Conservation (phyloP, 371 early-diverging fungal species). For the Haplosporangium sp. region DNA sequence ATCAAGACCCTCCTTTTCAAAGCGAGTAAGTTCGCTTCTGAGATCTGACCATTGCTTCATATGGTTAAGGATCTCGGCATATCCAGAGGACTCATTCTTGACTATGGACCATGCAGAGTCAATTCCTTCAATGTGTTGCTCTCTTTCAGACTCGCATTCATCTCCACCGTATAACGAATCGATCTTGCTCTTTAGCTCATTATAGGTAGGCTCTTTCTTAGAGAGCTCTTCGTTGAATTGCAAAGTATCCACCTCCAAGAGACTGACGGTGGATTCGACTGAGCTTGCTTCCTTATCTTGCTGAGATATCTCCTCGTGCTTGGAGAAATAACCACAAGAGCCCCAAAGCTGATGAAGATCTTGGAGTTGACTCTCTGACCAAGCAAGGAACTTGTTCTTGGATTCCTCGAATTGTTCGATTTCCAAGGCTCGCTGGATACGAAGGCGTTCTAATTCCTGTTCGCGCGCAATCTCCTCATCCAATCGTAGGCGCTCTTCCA, state of each 20-base stretch:
- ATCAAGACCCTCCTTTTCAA: slow-evolving; percentile 45
- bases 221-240: slow-evolving; percentile 14
- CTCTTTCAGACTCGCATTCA: slow-evolving; percentile 22
- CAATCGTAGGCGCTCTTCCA: slow-evolving; percentile 33
- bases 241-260: slow-evolving; percentile 17
- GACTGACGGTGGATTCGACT: slow-evolving; percentile 5
- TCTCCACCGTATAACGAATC: slow-evolving; percentile 11
- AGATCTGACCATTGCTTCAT: slow-evolving; percentile 46
- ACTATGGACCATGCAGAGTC: slow-evolving; percentile 29
- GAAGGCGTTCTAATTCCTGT: slow-evolving; percentile 36
- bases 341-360: slow-evolving; percentile 35
- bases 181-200: slow-evolving; percentile 23
- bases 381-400: slow-evolving; percentile 30
- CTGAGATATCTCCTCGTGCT: slow-evolving; percentile 9
- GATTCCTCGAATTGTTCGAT: slow-evolving; percentile 33
- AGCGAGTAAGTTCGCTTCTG: slow-evolving; percentile 13
- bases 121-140: slow-evolving; percentile 16
- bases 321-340: slow-evolving; percentile 18
- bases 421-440: slow-evolving; percentile 30
- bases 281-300: not conserved
- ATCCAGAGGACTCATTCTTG: slow-evolving; percentile 16
- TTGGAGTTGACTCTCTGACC: slow-evolving; percentile 26
- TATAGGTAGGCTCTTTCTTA: slow-evolving; percentile 16
- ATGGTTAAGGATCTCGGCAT: slow-evolving; percentile 28
- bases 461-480: slow-evolving; percentile 31